Evolutionary conservation across 768 basidiomycete species (phyloP), one percentile per base, ranked within the genome.

Genomic region (Collybia nuda): DNA sequence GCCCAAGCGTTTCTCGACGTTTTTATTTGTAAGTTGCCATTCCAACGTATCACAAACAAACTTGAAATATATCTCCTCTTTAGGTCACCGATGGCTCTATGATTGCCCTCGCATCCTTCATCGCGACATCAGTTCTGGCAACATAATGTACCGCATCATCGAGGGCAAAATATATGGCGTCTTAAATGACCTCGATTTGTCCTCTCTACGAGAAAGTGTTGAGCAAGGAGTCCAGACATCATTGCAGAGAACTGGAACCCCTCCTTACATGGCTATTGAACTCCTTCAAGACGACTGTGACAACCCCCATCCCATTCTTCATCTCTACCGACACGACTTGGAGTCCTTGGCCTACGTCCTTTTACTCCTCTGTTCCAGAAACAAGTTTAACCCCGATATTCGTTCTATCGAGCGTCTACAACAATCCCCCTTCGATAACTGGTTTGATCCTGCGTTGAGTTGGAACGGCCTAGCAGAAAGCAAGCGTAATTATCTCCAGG

Each of bases 201-300:
- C 41, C 9, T 32, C 36, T 29, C 32, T 45, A 19, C 29, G 11
- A 4, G 29, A 28, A 29, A 15, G 19, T 35, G 36, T 32, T 21
- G n/a, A 28, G 6, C 24, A 12, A 32, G 36, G 44, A 28, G 29
- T 17, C 18, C 29, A 45, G n/a, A 45, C 44, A n/a, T 26, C 24
- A 4, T 26, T 7, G 4, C 24, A 26, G 24, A 44, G 57, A 46
- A 62, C 51, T 48, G 56, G 47, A 50, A 54, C 22, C 44, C 55
- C 11, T 32, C 58, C 47, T 43, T 57, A 15, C 42, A 55, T 55
- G 47, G 19, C 24, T 28, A 57, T 63, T n/a, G 50, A 60, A 36
- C 52, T 61, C 18, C 53, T 60, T 6, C 56, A 53, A 19, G 53
- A 58, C 12, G 19, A 46, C 24, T 4, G 24, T 7, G 7, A 7